Conservation (phyloP, 805 yeast species). For the Candida nonsorbophila region DNA sequence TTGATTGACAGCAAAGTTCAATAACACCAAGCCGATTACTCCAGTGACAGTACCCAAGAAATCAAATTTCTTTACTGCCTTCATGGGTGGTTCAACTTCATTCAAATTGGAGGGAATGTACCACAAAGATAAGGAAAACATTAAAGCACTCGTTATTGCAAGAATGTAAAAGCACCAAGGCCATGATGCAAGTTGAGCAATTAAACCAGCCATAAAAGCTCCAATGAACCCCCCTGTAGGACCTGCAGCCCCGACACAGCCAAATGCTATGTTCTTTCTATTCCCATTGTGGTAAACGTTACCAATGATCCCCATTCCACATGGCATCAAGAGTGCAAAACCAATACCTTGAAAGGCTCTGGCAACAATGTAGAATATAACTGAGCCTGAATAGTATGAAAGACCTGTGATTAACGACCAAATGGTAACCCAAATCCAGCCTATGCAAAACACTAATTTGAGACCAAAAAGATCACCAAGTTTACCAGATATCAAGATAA, state of each 20-base stretch:
- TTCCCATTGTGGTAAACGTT: conserved; percentile 36
- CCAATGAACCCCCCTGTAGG: conserved; percentile 61
- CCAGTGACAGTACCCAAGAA: conserved; percentile 42
- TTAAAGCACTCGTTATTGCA: conserved; percentile 30
- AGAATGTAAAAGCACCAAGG: conserved; percentile 54
- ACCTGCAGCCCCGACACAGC: conserved; percentile 55
- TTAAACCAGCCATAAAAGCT: conserved; percentile 44
- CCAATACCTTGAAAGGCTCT: conserved; percentile 66
- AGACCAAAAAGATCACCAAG: conserved; percentile 36
- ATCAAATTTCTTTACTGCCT: conserved; percentile 14
- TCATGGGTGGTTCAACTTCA: conserved; percentile 5
- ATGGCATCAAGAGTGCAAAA: conserved; percentile 54
- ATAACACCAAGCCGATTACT: conserved; percentile 52
- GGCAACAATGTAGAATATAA: conserved; percentile 46
- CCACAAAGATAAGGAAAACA: conserved; percentile 6
- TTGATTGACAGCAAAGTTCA: conserved; percentile 73
- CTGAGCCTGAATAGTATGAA: conserved; percentile 44
- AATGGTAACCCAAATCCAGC: conserved; percentile 49
- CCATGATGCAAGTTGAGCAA: conserved; percentile 48
- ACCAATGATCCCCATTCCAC: conserved; percentile 52
- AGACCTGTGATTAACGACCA: conserved; percentile 63
- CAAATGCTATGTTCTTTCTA: conserved; percentile 51
- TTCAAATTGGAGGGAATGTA: conserved; percentile 6
- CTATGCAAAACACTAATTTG: conserved; percentile 46
- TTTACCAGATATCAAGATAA: conserved; percentile 27